phyloP scores from a whole-genome alignment of 495 filamentous ascomycete genomes.

The Melanomma pulvis-pyrius region DNA sequence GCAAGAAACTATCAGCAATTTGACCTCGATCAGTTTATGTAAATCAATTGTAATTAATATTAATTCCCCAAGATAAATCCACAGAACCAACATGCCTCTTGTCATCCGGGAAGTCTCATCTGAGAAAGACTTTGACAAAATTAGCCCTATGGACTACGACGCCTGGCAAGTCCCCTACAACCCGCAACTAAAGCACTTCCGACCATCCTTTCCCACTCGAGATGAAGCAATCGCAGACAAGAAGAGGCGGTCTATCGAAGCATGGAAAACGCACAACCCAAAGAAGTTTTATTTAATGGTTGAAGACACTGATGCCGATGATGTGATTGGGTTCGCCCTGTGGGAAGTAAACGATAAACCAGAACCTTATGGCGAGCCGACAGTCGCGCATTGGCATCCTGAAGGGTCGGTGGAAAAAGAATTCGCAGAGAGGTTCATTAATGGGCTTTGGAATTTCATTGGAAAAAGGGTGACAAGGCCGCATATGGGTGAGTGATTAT shows the following conservation, averaged over 20 bases:
- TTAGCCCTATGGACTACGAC: conserved; percentile 21
- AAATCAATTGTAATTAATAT: background rate
- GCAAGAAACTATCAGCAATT: background rate
- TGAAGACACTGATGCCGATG: conserved; percentile 42
- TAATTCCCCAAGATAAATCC: background rate
- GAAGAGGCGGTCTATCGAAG: background rate
- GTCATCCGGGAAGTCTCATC: background rate
- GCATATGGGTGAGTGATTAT: conserved; percentile 32
- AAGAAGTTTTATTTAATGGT: conserved; percentile 39
- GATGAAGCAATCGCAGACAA: conserved; percentile 16
- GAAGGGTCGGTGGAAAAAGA: conserved; percentile 32
- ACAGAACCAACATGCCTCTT: conserved; percentile 11
- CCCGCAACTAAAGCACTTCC: conserved; percentile 32
- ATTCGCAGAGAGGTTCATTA: conserved; percentile 33
- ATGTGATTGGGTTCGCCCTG: conserved; percentile 41
- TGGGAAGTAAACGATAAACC: conserved; percentile 47
- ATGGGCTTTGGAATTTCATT: conserved; percentile 29
- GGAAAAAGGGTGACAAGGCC: conserved; percentile 19
- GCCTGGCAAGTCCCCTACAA: conserved; percentile 28
- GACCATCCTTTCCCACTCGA: conserved; percentile 5
- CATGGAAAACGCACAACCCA: conserved; percentile 4
- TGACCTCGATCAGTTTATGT: background rate
- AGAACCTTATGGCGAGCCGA: conserved; percentile 20
- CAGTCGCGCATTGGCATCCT: conserved; percentile 41
- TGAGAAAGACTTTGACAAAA: conserved; percentile 9